phyloP scores from a whole-genome alignment of 306 rosid species.

The Trifolium pratense region DNA sequence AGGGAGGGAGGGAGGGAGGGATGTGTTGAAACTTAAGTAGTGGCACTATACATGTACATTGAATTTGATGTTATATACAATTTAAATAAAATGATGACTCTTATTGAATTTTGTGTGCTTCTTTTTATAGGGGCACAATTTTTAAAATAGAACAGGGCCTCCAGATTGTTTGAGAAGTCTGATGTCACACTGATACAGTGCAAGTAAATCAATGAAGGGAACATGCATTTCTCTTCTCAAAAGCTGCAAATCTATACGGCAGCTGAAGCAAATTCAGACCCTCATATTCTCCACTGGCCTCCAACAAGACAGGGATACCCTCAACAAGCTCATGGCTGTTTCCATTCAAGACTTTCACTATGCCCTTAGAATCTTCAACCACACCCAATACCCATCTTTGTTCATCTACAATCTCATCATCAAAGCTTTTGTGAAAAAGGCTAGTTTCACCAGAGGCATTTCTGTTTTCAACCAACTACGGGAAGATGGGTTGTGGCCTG shows the following conservation, averaged over 20 bases:
- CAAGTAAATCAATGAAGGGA: constrained; percentile 28
- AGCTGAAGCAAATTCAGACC: constrained; percentile 70
- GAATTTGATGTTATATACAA: too few relatives aligned
- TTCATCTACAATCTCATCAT: constrained; percentile 64
- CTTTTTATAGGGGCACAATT: too few relatives aligned
- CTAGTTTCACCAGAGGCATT: constrained; percentile 48
- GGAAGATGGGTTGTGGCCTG: constrained; percentile 58
- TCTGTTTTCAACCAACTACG: constrained; percentile 55
- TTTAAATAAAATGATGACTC: too few relatives aligned
- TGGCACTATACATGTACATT: too few relatives aligned
- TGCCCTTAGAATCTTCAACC: constrained; percentile 52
- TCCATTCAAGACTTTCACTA: constrained; percentile 54
- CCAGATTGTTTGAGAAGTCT: neutral
- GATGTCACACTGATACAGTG: constrained; percentile 16
- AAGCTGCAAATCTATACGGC: constrained; percentile 57
- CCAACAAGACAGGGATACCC: constrained; percentile 58
- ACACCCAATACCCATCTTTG: constrained; percentile 52
- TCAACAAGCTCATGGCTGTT: constrained; percentile 59
- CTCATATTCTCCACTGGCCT: constrained; percentile 56
- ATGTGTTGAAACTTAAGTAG: too few relatives aligned
- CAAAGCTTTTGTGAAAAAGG: constrained; percentile 51
- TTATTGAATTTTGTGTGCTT: too few relatives aligned
- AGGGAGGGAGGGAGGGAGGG: too few relatives aligned
- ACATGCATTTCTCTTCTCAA: constrained; percentile 53
- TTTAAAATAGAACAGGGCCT: too few relatives aligned